Percentiles rank a stretch among this genome's conserved stretches.
Evolutionary conservation across 2,329 filamentous ascomycete species (phyloP).

Genomic region (Xylariaceae sp.): DNA sequence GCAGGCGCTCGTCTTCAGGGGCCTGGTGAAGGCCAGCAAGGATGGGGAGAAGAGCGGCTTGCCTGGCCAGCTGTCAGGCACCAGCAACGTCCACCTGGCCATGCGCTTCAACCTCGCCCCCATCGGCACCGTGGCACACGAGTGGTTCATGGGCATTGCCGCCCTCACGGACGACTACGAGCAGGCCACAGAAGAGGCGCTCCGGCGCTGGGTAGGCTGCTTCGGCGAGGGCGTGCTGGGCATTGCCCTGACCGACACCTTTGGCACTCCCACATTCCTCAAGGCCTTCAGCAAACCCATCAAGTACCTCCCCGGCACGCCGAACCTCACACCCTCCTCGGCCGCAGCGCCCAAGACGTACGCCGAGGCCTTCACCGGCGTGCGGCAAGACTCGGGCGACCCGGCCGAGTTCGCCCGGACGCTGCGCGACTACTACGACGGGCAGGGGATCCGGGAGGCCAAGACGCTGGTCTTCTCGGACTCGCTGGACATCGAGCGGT

Average conservation of each 20-base stretch:
- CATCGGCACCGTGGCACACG: slow-evolving; percentile 84
- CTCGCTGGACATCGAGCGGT: slow-evolving; percentile 83
- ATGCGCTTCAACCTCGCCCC: slow-evolving; percentile 84
- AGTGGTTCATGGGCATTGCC: slow-evolving; percentile 99
- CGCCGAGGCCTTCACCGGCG: slow-evolving; percentile 73
- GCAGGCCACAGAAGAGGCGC: slow-evolving; percentile 72
- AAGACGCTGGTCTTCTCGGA: slow-evolving; percentile 96
- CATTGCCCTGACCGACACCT: slow-evolving; percentile 92
- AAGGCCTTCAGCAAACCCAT: slow-evolving; percentile 68
- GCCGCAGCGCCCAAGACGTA: slow-evolving; percentile 53
- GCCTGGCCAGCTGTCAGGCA: slow-evolving; percentile 71
- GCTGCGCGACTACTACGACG: slow-evolving; percentile 75
- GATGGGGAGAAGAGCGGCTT: slow-evolving; percentile 59
- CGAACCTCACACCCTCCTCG: slow-evolving; percentile 25
- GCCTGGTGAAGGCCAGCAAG: slow-evolving; percentile 70
- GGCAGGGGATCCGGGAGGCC: slow-evolving; percentile 64
- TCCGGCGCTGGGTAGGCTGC: slow-evolving; percentile 83
- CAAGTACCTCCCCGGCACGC: slow-evolving; percentile 34
- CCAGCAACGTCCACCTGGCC: slow-evolving; percentile 94
- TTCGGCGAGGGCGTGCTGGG: slow-evolving; percentile 80
- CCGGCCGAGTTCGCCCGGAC: slow-evolving; percentile 70
- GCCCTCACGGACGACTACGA: slow-evolving; percentile 83
- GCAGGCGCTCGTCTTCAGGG: slow-evolving; percentile 83
- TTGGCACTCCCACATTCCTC: slow-evolving; percentile 85
- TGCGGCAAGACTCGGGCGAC: slow-evolving; percentile 86